Evolutionary conservation across 2,329 filamentous ascomycete genomes (phyloP), one percentile per base, ranked within the genome.

Genomic region (Aureobasidium zeae): DNA sequence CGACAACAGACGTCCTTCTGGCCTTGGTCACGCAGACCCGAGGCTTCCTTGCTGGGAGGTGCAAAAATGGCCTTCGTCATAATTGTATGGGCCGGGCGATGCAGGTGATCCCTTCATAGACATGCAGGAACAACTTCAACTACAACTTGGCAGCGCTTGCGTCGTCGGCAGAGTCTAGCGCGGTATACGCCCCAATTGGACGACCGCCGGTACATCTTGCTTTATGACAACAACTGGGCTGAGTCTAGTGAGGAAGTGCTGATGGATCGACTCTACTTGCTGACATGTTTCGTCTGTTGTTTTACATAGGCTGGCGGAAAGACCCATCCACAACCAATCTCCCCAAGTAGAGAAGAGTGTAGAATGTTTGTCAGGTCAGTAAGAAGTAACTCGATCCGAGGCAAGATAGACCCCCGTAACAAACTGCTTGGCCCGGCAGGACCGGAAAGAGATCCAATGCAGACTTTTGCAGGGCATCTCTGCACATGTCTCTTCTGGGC

Each of bases 301-400:
- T 43, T 43, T 28, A 26, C 22, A 21, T 34, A n/a, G 30, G 22
- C n/a, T n/a, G n/a, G n/a, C 26, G 22, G 22, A 33, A n/a, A 43
- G 10, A 33, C 16, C n/a, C 25, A 29, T 34, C 29, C 39, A 34
- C 15, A 33, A 34, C 21, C 19, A 34, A 34, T n/a, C n/a, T n/a
- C n/a, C n/a, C n/a, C n/a, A n/a, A n/a, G n/a, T n/a, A 34, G 13
- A 10, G 28, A 33, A 43, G 22, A 43, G 15, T 17, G 22, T 30
- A 43, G 39, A 43, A 43, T 43, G 39, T 43, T 43, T 43, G 39
- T 43, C 39, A 43, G 22, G 39, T 43, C 39, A 41, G 37, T 30
- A 43, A n/a, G n/a, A 29, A 43, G 30, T 21, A 28, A 43, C 30
- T 43, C 29, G 30, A 43, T 34, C 39, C 39, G 30, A 43, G 22